phyloP scores from a whole-genome alignment of 148 eudicot species.

The Silene uniflora region DNA sequence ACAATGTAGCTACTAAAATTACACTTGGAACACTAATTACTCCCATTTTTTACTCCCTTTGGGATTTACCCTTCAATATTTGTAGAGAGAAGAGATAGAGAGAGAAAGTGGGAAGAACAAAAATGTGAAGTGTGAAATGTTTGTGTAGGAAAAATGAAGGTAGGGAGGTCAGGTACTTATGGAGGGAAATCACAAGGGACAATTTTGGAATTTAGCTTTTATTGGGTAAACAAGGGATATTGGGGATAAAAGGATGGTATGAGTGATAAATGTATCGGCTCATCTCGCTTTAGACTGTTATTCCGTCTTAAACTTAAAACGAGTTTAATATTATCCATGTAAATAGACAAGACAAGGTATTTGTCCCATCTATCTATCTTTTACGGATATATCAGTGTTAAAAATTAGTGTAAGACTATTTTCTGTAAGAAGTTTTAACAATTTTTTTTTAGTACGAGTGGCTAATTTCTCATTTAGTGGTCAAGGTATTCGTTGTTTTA shows the following conservation, averaged over 20 bases:
- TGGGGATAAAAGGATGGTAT: neutral
- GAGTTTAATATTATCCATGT: no score
- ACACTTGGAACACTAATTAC: neutral
- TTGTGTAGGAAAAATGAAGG: neutral
- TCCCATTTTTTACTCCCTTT: neutral
- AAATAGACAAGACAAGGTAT: no score
- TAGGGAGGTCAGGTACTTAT: conserved; percentile 8
- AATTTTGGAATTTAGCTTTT: conserved; percentile 5
- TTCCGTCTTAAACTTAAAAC: no score
- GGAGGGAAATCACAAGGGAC: conserved; percentile 7
- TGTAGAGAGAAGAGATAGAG: neutral
- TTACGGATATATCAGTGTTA: no score
- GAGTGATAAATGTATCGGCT: neutral
- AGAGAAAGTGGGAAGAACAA: neutral
- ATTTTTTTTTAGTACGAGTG: no score
- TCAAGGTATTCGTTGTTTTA: no score
- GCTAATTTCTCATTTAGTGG: no score
- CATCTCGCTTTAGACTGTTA: no score
- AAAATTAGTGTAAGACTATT: no score
- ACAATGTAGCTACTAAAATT: conserved; percentile 1
- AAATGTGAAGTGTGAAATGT: neutral
- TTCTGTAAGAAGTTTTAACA: no score
- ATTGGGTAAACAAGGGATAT: neutral
- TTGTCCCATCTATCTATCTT: no score
- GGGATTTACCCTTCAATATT: neutral